A percentile compares a stretch with the other conserved stretches of the same genome.
Evolutionary conservation across 371 early-diverging fungal species (phyloP).

Genomic region (Actinomucor elegans): DNA sequence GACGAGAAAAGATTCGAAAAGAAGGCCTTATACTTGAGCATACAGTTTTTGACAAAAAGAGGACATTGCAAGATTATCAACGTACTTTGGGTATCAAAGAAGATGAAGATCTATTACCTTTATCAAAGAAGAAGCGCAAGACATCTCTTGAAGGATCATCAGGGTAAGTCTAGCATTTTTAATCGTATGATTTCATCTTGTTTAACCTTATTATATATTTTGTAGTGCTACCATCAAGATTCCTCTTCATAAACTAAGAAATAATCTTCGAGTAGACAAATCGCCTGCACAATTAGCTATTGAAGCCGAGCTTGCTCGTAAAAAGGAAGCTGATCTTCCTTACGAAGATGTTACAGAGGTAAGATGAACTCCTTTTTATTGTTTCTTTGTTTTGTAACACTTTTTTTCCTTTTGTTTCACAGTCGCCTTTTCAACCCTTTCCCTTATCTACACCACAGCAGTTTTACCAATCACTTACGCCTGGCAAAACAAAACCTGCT

Average conservation of each 20-base stretch:
- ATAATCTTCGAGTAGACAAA: conserved; percentile 13
- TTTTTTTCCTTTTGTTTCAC: neutral
- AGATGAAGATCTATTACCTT: conserved; percentile 45
- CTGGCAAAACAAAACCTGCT: conserved; percentile 17
- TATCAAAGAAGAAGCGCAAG: conserved; percentile 41
- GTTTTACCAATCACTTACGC: conserved; percentile 27
- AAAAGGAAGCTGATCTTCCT: conserved; percentile 41
- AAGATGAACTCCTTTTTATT: too few relatives aligned
- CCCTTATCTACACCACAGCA: conserved; percentile 38
- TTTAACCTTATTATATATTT: neutral
- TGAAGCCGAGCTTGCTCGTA: conserved; percentile 45
- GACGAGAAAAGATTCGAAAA: conserved; percentile 73
- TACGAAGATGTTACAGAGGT: conserved; percentile 56
- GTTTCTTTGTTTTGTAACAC: neutral
- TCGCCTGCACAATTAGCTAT: conserved; percentile 25
- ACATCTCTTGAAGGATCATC: conserved; percentile 25
- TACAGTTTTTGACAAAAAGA: conserved; percentile 57
- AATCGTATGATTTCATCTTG: neutral
- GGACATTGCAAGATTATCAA: conserved; percentile 56
- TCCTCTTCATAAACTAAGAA: conserved; percentile 27
- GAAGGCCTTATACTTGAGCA: conserved; percentile 72
- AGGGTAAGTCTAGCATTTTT: conserved; percentile 25
- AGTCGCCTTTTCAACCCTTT: conserved; percentile 57
- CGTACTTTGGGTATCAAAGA: conserved; percentile 58
- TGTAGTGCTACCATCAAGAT: conserved; percentile 33